Evolutionary conservation across 345 rosid genomes (phyloP), one percentile per base, ranked within the genome.

Genomic region (Geranium rotundifolium): DNA sequence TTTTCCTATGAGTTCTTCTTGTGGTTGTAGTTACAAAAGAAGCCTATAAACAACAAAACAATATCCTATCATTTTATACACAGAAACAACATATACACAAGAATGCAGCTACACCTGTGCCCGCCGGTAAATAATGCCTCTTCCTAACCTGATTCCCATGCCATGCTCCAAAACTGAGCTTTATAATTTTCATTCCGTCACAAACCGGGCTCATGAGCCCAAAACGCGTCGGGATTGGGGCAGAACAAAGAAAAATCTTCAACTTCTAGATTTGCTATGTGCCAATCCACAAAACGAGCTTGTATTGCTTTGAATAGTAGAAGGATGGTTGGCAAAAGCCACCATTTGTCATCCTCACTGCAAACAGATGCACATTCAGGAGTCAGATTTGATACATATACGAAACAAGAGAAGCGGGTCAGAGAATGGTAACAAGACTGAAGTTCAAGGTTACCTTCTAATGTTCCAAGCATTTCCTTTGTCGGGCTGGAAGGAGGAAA

Each of bases 291-390:
- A 29, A 93, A 76, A 50, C 89, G 91, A 67, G 96, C 97, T 77
- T 93, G 99, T 63, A 81, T 57, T 1, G 85, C 64, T 81, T 93
- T 93, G 71, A 82, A 73, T 64, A 86, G 62, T 57, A 86, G 57
- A 27, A 93, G 91, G 54, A 82, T 49, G 5, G 91, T 84, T 29
- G 96, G 95, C 76, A 93, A 77, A 37, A 90, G 75, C 99, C 99
- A 93, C 99, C 99, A 93, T 61, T 82, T 77, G 65, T 86, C 85
- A 54, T 82, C 96, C 61, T 88, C 97, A 63, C 97, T 93, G 83
- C 62, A 52, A 39, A 31, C 52, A 71, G 18, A 23, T 20, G 67
- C 31, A 56, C 27, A 5, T 16, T 20, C 59, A 17, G 17, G 59
- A 17, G n/a, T 56, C 1, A 56, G 27, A 2, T 2, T 13, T 17